Base-by-base conservation (phyloP, 495 filamentous ascomycete genomes). In the Lasiosphaeris hirsuta region DNA sequence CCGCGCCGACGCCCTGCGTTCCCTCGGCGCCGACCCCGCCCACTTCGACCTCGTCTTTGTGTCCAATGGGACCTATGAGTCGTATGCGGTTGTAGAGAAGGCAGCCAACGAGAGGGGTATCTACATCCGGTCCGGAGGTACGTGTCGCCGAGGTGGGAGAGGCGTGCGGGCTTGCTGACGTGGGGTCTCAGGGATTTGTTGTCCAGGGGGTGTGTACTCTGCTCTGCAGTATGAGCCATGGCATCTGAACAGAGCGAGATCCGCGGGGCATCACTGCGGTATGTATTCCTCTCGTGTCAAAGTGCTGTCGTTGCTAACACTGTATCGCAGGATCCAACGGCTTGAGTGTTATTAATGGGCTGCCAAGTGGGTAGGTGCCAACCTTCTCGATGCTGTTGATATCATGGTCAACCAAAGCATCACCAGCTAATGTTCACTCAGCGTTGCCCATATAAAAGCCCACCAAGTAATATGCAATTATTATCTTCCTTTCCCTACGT, bases 1-100 rank as follows among this genome's bases (percentile, higher is more conserved):
- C 7, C 76, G 89, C n/a, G 64, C 73, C 44, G 75, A 81, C 55
- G 83, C 81, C 4, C 85, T 92, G 55, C 87, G 86, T 52, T 90
- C 93, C 69, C 92, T 96, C 70, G 86, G 90, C 45, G 93, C 92
- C 1, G 84, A 90, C 61, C 90, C 91, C 1, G 81, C 84, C 5
- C 78, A 88, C 17, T 97, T 90, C 66, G 93, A 97, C 64, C 71
- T 97, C 14, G 81, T 96, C 18, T 97, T 97, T 69, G 89, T 92
- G 56, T 84, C 90, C 37, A 97, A 97, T 38, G 87, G 86, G 0
- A 71, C 69, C 2, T 83, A 79, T 59, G 69, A 88, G 39, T 72
- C 76, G 2, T 85, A 86, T 62, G 72, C 78, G 0, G 70, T 81
- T 10, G 78, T 93, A 10, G 88, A 91, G 68, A 72, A 77, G 38